Percentiles rank a stretch among this genome's conserved stretches.
Conservation (phyloP, 345 rosid species). For the Salix arbutifolia region DNA sequence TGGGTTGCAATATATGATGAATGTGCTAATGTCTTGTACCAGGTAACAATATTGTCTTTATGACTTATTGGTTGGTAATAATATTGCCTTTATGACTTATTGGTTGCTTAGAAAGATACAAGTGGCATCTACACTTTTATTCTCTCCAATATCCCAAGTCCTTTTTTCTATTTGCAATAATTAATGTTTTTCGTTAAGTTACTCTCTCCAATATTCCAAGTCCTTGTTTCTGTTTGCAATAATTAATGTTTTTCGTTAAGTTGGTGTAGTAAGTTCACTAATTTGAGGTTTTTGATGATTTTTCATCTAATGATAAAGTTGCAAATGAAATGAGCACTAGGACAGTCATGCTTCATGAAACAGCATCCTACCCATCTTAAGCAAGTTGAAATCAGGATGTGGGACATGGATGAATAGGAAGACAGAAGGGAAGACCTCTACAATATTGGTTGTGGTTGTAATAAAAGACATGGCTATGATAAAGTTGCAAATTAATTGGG, state of each 20-base stretch:
- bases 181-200: background rate
- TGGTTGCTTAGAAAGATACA: background rate
- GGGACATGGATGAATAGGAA: background rate
- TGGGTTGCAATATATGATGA: conserved; percentile 99
- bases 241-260: background rate
- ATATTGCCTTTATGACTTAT: background rate
- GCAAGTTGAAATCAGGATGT: background rate
- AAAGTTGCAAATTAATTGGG: background rate
- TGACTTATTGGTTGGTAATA: conserved; percentile 25
- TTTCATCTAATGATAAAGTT: background rate
- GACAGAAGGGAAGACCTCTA: background rate
- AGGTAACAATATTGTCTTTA: conserved; percentile 38
- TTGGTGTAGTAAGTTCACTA: background rate
- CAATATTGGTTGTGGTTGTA: background rate
- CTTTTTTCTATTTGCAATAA: background rate
- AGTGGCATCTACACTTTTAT: background rate
- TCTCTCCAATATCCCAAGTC: background rate
- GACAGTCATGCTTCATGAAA: background rate
- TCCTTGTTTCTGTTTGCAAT: background rate
- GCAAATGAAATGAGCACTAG: background rate
- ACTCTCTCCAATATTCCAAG: background rate
- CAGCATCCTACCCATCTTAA: background rate
- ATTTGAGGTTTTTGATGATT: conserved; percentile 9
- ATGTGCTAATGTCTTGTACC: conserved; percentile 87
- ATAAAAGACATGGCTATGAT: background rate